Base-by-base conservation (phyloP, 306 rosid genomes). In the Benincasa hispida region DNA sequence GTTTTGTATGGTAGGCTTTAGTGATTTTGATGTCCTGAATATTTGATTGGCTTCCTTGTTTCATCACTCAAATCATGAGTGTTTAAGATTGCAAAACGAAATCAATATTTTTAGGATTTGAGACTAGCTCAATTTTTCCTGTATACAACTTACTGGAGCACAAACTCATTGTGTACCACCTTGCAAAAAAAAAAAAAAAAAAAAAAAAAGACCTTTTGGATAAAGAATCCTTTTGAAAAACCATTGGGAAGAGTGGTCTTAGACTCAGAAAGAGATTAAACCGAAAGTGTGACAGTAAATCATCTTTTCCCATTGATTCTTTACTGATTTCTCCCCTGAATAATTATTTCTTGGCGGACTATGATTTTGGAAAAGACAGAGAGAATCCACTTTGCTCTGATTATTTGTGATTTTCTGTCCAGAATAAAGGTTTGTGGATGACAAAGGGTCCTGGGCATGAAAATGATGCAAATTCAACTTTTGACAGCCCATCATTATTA, bases 351-450 rank as follows among this genome's bases (percentile, higher is more conserved):
- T 25, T 24, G 58, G 58, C 47, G 75, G 75, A 47, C 59, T 74
- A 15, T 54, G 65, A 54, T 32, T 51, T n/a, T 74, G 32, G 47
- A 32, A 11, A 74, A 54, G 61, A 51, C 32, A 32, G 39, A 13
- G 32, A 63, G 42, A 34, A 50, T 21, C 35, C 65, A 24, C 21
- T 54, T n/a, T 45, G 35, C 30, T 35, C 76, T 75, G 34, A 42
- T 30, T 22, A 24, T 61, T 47, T 62, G 58, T n/a, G 35, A 60
- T 77, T 47, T 59, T 84, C 89, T 83, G 80, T 89, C 55, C 87
- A 86, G 84, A 88, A 90, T 82, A 85, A 91, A 83, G 90, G 90
- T 27, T 83, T 89, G 85, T 88, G 92, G 93, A 83, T 83, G 86
- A 80, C 75, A 30, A 89, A 88, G 86, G 89, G 84, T 51, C 63